These are phyloP conservation scores for Telopea speciosissima DNA, from an alignment of 177 flowering plant species.

Conservation along the genomic window DNA sequence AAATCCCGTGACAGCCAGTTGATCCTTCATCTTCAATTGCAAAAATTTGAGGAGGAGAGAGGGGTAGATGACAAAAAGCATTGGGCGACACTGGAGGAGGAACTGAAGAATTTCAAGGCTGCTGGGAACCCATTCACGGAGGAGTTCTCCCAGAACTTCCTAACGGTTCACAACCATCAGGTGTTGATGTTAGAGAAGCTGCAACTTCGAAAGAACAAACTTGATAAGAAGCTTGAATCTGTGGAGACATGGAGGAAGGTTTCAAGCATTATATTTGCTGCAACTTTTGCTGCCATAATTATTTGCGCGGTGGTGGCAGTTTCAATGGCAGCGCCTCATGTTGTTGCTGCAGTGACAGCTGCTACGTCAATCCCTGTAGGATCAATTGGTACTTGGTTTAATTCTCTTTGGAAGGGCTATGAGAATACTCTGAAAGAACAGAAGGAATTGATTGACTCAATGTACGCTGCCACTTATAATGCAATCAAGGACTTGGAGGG, in stretches of 20 bases:
- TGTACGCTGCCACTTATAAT: conserved; percentile 72
- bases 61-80: no score
- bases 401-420: conserved; percentile 69
- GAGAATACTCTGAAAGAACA: conserved; percentile 71
- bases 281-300: conserved; percentile 40
- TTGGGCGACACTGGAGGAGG: no score
- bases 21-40: conserved; percentile 51
- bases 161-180: conserved; percentile 52
- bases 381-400: conserved; percentile 92
- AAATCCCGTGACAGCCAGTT: conserved; percentile 61
- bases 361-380: conserved; percentile 75
- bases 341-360: conserved; percentile 57
- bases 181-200: conserved; percentile 50
- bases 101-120: conserved; percentile 52
- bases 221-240: conserved; percentile 60
- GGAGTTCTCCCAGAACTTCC: conserved; percentile 53
- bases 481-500: conserved; percentile 77
- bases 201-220: conserved; percentile 44
- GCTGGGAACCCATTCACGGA: conserved; percentile 65
- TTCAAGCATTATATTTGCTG: conserved; percentile 38
- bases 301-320: conserved; percentile 55
- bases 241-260: conserved; percentile 63
- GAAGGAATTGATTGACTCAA: conserved; percentile 58
- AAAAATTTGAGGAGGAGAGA: conserved; percentile 60
- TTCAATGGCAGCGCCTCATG: conserved; percentile 50